Conservation (phyloP, 768 basidiomycete genomes). For the Podaxis sp. region DNA sequence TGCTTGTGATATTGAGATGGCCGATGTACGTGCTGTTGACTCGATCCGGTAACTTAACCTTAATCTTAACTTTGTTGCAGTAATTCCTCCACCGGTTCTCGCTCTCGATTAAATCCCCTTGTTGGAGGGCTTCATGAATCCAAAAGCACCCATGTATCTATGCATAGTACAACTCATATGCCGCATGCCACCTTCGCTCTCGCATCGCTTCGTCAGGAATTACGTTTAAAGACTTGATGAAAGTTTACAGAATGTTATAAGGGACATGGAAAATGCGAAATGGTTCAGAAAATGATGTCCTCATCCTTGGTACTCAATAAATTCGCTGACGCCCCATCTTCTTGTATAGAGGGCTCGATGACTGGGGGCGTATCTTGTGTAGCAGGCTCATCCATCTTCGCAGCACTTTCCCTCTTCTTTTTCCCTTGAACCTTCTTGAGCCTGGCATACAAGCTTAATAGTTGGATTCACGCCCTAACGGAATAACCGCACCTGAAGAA, state of each 20-base stretch:
- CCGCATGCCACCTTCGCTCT: slow-evolving; percentile 30
- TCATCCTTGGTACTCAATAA: slow-evolving; percentile 84
- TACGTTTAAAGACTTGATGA: neutral
- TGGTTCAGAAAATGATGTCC: slow-evolving; percentile 84
- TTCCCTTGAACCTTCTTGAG: slow-evolving; percentile 97
- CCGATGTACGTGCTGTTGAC: slow-evolving; percentile 53
- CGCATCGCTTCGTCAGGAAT: neutral
- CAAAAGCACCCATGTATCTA: slow-evolving; percentile 69
- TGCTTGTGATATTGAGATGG: slow-evolving; percentile 71
- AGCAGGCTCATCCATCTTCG: slow-evolving; percentile 20
- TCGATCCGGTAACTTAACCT: slow-evolving; percentile 9
- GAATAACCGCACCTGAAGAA: slow-evolving; percentile 68
- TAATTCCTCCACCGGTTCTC: slow-evolving; percentile 25
- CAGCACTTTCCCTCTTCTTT: slow-evolving; percentile 81
- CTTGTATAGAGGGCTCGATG: slow-evolving; percentile 24
- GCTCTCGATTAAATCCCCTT: slow-evolving; percentile 20
- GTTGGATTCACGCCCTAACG: neutral
- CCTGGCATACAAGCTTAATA: slow-evolving; percentile 33
- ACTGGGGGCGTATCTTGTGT: slow-evolving; percentile 25
- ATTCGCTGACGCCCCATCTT: slow-evolving; percentile 34
- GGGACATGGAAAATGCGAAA: neutral
- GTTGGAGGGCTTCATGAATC: slow-evolving; percentile 23
- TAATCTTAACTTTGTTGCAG: slow-evolving; percentile 21
- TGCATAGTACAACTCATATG: slow-evolving; percentile 55
- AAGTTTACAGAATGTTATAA: neutral